Conservation (phyloP, 495 filamentous ascomycete species). For the Polyplosphaeria fusca region DNA sequence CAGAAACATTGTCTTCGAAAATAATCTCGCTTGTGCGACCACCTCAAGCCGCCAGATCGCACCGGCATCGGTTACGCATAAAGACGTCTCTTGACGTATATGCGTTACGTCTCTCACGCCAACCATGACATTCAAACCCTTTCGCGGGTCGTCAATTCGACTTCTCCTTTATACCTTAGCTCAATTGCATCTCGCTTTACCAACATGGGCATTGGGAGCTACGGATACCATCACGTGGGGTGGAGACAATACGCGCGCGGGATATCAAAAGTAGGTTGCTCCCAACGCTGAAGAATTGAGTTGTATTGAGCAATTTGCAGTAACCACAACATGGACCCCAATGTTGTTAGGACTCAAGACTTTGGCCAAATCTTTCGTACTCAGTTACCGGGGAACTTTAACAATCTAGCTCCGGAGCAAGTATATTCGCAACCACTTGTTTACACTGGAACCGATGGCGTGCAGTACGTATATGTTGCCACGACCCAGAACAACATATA, state of each 20-base stretch:
- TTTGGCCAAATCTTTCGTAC: slow-evolving; percentile 48
- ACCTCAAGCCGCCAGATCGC: too few species aligned
- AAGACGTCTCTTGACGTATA: too few species aligned
- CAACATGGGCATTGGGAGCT: background rate
- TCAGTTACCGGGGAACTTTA: slow-evolving; percentile 41
- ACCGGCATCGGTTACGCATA: too few species aligned
- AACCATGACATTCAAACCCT: too few species aligned
- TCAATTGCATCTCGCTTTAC: slow-evolving; percentile 1
- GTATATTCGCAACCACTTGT: slow-evolving; percentile 49
- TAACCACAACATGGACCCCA: slow-evolving; percentile 51
- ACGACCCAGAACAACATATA: slow-evolving; percentile 49
- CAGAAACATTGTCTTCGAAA: too few species aligned
- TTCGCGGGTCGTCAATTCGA: too few species aligned
- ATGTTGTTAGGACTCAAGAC: slow-evolving; percentile 41
- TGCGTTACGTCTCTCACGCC: too few species aligned
- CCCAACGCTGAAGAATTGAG: background rate
- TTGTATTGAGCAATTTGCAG: slow-evolving; percentile 19
- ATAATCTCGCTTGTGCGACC: too few species aligned
- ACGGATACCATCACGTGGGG: slow-evolving; percentile 30
- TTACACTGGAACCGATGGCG: slow-evolving; percentile 42
- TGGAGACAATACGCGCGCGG: slow-evolving; percentile 22
- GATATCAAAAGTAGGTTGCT: slow-evolving; percentile 23
- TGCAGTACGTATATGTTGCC: slow-evolving; percentile 48
- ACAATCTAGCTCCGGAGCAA: slow-evolving; percentile 39
- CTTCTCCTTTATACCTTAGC: too few species aligned